Base-by-base conservation (phyloP, 768 basidiomycete genomes). In the Auricularia sp. region DNA sequence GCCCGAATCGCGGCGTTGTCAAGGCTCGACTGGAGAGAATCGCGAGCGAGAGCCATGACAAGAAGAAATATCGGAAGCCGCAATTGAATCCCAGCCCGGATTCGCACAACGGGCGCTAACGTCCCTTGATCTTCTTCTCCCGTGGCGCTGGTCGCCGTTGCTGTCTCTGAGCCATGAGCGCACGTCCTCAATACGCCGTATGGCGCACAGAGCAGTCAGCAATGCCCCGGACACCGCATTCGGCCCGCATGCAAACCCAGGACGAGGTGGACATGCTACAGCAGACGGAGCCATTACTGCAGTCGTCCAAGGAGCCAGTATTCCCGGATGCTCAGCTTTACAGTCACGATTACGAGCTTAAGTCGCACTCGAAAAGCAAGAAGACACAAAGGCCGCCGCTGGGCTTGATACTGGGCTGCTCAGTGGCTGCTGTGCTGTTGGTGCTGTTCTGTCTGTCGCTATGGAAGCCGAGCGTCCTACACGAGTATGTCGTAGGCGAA, bases 371-470 rank as follows among this genome's bases (percentile, higher is more conserved):
- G 47, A 51, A 16, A 18, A 18, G 18, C 18, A 71, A 62, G 70
- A 8, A 66, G 68, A 58, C 54, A 68, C 5, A 69, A 70, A 63
- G 81, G 81, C 67, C 77, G 79, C 2, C 65, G 69, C 16, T 69
- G 70, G 58, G 80, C 73, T 24, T 87, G 37, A 72, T 78, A 3
- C 67, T 81, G 24, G 84, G 84, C 14, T 76, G 77, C 11, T 70
- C 80, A 13, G 64, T 80, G 18, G 82, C 80, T 33, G 72, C 69
- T n/a, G 70, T 81, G 18, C 75, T 87, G 33, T 74, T 86, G 64
- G 75, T 84, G 54, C 72, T 75, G 21, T 65, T 81, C 54, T 71
- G 81, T 7, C 67, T 85, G 36, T 85, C 86, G 0, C 77, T 81
- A 69, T 78, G 77, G 37, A 74, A 76, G 39, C 83, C 84, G 10